phyloP scores from a whole-genome alignment of 2,329 filamentous ascomycete genomes.

The Dactylellina sp. region DNA sequence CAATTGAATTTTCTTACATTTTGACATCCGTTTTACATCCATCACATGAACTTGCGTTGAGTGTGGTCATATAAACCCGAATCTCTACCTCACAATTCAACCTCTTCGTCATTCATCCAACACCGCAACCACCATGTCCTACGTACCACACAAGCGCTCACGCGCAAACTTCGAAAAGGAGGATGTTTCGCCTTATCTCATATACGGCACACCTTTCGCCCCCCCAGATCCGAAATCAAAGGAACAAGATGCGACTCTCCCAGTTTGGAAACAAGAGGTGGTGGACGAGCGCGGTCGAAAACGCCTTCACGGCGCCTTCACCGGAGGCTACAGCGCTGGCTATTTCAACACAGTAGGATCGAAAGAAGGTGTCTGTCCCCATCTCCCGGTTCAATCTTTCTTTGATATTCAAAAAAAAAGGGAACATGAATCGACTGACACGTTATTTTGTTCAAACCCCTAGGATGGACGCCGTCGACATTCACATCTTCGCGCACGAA shows the following conservation, averaged over 20 bases:
- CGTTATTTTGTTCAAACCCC: neutral
- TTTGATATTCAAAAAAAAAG: no score
- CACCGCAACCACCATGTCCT: conserved; percentile 26
- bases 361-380: conserved; percentile 75
- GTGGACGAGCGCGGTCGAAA: conserved; percentile 91
- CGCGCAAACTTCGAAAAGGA: conserved; percentile 77
- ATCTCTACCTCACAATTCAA: neutral
- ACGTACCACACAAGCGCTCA: conserved; percentile 74
- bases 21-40: neutral
- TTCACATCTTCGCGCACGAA: conserved; percentile 90
- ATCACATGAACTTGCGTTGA: neutral
- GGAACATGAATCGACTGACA: conserved; percentile 51
- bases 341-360: conserved; percentile 99
- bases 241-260: conserved; percentile 90
- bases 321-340: conserved; percentile 96
- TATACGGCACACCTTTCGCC: conserved; percentile 87
- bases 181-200: conserved; percentile 75
- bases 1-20: neutral
- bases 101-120: neutral
- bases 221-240: conserved; percentile 78
- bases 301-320: conserved; percentile 94
- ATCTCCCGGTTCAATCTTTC: conserved; percentile 6
- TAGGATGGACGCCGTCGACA: conserved; percentile 85
- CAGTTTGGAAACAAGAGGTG: conserved; percentile 98
- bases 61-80: neutral